Conservation (phyloP, 2,329 filamentous ascomycete genomes). For the Mariannaea elegans region DNA sequence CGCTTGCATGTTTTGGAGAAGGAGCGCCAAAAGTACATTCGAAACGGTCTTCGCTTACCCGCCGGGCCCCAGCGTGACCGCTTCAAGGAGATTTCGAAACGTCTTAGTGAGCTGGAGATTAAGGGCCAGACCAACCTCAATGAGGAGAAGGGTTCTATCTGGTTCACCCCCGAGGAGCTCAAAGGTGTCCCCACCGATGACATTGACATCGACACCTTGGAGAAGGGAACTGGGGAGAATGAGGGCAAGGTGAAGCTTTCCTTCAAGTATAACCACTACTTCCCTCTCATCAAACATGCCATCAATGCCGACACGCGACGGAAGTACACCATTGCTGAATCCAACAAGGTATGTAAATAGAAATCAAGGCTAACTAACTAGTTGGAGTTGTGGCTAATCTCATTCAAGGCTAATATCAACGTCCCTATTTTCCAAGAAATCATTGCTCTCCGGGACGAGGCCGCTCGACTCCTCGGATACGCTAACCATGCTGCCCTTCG, state of each 20-base stretch:
- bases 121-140: slow-evolving; percentile 83
- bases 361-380: not conserved
- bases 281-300: slow-evolving; percentile 81
- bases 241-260: slow-evolving; percentile 78
- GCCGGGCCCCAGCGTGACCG: slow-evolving; percentile 75
- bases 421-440: slow-evolving; percentile 78
- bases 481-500: slow-evolving; percentile 78
- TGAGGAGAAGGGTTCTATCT: slow-evolving; percentile 82
- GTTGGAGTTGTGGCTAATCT: slow-evolving; percentile 1
- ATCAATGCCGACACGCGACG: slow-evolving; percentile 73
- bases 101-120: slow-evolving; percentile 77
- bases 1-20: slow-evolving; percentile 78
- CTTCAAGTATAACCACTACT: slow-evolving; percentile 86
- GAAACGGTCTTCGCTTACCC: slow-evolving; percentile 77
- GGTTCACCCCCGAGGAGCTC: slow-evolving; percentile 78
- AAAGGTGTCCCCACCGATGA: slow-evolving; percentile 80
- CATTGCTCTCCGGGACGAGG: slow-evolving; percentile 79
- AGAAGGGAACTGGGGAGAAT: slow-evolving; percentile 77
- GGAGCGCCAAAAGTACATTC: slow-evolving; percentile 79
- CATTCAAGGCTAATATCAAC: slow-evolving; percentile 69
- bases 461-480: slow-evolving; percentile 79
- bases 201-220: slow-evolving; percentile 67
- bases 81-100: slow-evolving; percentile 88
- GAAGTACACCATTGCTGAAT: slow-evolving; percentile 76
- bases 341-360: slow-evolving; percentile 71